A percentile compares a stretch with the other conserved stretches of the same genome.
Conservation (phyloP, 176 grass and related monocot genomes). For the Lolium perenne region DNA sequence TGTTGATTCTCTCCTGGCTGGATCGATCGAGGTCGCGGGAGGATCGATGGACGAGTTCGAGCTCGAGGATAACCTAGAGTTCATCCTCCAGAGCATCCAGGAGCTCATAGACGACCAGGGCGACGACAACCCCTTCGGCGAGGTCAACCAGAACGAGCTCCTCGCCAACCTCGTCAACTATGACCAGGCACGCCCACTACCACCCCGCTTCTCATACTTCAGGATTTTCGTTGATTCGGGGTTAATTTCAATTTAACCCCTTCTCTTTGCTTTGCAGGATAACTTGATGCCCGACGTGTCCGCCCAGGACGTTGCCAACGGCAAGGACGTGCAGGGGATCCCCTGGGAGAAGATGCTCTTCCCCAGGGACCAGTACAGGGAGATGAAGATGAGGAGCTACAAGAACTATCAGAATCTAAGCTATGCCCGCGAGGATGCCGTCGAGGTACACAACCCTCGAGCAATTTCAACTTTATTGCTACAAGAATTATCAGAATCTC, state of each 20-base stretch:
- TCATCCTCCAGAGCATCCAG: constrained; percentile 63
- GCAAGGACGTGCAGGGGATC: constrained; percentile 77
- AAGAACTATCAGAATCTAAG: constrained; percentile 69
- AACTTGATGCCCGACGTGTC: constrained; percentile 49
- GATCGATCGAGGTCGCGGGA: not conserved
- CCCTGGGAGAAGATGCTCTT: constrained; percentile 69
- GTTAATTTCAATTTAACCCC: too few species aligned
- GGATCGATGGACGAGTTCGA: constrained; percentile 55
- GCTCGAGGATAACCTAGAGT: constrained; percentile 61
- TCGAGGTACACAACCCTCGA: constrained; percentile 40
- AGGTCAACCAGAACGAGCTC: constrained; percentile 52
- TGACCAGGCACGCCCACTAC: constrained; percentile 29
- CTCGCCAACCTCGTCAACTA: constrained; percentile 54
- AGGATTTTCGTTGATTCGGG: too few species aligned
- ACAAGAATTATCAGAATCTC: too few species aligned
- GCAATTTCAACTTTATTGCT: too few species aligned
- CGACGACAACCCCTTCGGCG: constrained; percentile 47
- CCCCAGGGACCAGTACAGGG: constrained; percentile 60
- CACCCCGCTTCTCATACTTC: too few species aligned
- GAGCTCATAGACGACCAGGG: constrained; percentile 58
- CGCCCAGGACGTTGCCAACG: constrained; percentile 33
- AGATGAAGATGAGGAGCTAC: constrained; percentile 68
- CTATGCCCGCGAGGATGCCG: constrained; percentile 46
- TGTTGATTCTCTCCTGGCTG: not conserved
- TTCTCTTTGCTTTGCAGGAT: constrained; percentile 34